Base-by-base conservation (phyloP, 106 monocot species). In the Platanthera guangdongensis region DNA sequence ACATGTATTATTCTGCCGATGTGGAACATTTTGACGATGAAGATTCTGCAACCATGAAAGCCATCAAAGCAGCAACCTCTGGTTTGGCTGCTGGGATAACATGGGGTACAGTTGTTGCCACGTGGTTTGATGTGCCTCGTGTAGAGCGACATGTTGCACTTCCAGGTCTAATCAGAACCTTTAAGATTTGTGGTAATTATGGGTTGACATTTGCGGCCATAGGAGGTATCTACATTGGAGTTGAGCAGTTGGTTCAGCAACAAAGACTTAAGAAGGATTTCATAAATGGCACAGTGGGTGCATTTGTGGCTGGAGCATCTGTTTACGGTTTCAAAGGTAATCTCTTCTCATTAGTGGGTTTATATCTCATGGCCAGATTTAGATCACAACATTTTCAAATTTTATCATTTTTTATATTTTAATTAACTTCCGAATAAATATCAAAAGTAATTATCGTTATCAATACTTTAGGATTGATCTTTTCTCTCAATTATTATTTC, bases 61-160 rank as follows among this genome's bases (percentile, higher is more conserved):
- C 90, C 28, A 71, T 99, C 52, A 99, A 99, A 86, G 99, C 86
- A 18, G 90, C 94, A 63, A 82, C 81, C 15, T 82, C 78, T 79
- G 94, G 99, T 73, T 77, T 92, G 2, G 90, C 79, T 39, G 88
- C 82, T 14, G 99, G 99, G 25, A 81, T 87, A 3, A 88, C 94
- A 48, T 94, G 92, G 86, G 99, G 99, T n/a, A 99, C 94, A 10
- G 68, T 99, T 57, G 92, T 99, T 28, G 99, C 94, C 4, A 90
- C 92, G 3, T 94, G 99, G 99, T 81, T 94, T 73, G 99, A 94
- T 74, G 92, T 99, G 62, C 94, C 94, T 47, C 85, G 93, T 55
- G 97, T 97, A 0, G 97, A 97, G 78, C 86, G 97, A 73, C 85
- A 83, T 51, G 86, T 97, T 3, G 91, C 97, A 28, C 86, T 97